Conservation (phyloP, 2,329 filamentous ascomycete species). For the Ophiostoma novo-ulmi region DNA sequence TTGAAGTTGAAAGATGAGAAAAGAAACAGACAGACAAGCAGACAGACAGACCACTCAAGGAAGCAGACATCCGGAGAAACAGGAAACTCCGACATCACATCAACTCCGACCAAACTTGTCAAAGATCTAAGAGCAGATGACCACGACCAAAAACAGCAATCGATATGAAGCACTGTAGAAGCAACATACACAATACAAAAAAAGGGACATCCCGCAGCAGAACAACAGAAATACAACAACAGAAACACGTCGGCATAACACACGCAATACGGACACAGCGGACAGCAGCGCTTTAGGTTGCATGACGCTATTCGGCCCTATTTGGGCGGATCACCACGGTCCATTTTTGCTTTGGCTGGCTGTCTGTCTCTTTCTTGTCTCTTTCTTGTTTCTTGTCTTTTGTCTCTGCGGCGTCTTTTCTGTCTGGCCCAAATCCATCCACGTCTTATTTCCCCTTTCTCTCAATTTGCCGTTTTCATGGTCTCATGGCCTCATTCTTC, state of each 20-base stretch:
- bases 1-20: background rate
- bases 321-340: slow-evolving; percentile 26
- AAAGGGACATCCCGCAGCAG: background rate
- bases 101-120: background rate
- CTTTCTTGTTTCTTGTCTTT: background rate
- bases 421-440: background rate
- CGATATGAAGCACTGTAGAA: background rate
- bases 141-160: background rate
- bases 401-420: background rate
- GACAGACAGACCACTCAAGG: background rate
- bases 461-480: background rate
- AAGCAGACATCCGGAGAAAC: background rate
- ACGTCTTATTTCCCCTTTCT: slow-evolving; percentile 1
- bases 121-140: background rate
- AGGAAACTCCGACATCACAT: background rate
- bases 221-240: background rate
- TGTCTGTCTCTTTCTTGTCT: background rate
- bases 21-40: background rate
- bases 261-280: background rate
- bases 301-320: slow-evolving; percentile 29
- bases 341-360: slow-evolving; percentile 18
- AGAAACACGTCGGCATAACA: background rate
- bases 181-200: background rate
- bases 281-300: slow-evolving; percentile 21
- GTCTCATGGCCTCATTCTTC: background rate